phyloP scores from a whole-genome alignment of 345 rosid genomes.

The Aegle marmelos region DNA sequence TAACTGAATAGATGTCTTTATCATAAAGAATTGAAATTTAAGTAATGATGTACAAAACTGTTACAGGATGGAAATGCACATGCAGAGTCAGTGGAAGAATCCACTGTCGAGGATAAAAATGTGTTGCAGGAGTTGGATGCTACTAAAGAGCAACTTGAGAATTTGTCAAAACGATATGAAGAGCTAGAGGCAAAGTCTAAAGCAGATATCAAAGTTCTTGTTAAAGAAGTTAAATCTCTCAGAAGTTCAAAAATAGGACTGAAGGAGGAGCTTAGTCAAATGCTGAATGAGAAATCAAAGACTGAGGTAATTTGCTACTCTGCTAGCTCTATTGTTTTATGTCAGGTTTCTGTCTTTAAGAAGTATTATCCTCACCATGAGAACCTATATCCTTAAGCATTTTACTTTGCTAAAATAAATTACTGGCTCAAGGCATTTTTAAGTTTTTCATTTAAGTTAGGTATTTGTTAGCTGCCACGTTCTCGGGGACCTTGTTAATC shows the following conservation, averaged over 20 bases:
- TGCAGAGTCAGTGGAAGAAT: constrained; percentile 34
- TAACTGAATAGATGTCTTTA: background rate
- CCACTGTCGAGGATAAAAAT: constrained; percentile 38
- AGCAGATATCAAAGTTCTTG: constrained; percentile 91
- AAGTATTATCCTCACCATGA: background rate
- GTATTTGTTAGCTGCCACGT: background rate
- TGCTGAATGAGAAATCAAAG: constrained; percentile 59
- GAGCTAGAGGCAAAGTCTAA: constrained; percentile 88
- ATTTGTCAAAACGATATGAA: constrained; percentile 60
- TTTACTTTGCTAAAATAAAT: constrained; percentile 7
- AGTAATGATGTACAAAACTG: constrained; percentile 5
- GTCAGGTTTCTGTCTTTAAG: background rate
- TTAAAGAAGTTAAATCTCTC: constrained; percentile 90
- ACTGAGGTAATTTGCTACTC: constrained; percentile 54
- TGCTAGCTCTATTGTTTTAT: constrained; percentile 9
- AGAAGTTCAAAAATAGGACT: constrained; percentile 65
- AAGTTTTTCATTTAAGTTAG: background rate
- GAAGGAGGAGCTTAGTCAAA: constrained; percentile 59
- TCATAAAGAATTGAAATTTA: background rate
- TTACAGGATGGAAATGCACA: constrained; percentile 58
- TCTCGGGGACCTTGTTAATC: background rate
- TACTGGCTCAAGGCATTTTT: background rate
- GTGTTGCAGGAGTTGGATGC: constrained; percentile 59
- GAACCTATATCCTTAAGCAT: background rate
- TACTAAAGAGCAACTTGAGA: constrained; percentile 61